Conservation (phyloP, 495 filamentous ascomycete species). For the Podospora pseudocomata region DNA sequence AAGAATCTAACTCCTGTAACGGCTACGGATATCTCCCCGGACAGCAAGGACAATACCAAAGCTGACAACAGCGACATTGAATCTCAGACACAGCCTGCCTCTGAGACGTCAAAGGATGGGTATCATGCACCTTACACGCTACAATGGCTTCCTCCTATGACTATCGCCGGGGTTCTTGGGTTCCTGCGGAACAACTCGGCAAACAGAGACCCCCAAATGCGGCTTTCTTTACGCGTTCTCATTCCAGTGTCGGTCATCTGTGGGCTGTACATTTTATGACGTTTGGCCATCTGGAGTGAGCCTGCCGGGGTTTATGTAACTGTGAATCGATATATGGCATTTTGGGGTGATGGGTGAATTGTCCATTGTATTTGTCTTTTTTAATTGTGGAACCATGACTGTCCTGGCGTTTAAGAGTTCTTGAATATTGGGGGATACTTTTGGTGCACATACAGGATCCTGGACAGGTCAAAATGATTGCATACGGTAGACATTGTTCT, state of each 20-base stretch:
- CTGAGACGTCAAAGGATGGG: background rate
- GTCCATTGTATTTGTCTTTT: too few species aligned
- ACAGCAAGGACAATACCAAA: too few species aligned
- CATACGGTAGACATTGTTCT: too few species aligned
- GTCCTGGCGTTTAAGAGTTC: background rate
- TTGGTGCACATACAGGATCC: background rate
- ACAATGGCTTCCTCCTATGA: background rate
- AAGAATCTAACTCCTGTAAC: too few species aligned
- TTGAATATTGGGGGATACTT: background rate
- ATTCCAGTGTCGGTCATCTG: background rate
- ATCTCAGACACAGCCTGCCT: background rate
- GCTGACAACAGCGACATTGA: too few species aligned
- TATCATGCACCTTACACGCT: background rate
- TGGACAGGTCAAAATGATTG: background rate
- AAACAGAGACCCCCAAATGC: background rate
- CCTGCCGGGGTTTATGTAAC: background rate
- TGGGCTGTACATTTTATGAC: background rate
- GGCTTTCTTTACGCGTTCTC: background rate
- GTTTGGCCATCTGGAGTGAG: background rate
- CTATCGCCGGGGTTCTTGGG: background rate
- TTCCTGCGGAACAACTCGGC: background rate
- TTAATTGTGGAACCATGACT: background rate
- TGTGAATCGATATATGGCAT: background rate
- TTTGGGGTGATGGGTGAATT: background rate
- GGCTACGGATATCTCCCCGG: too few species aligned